Evolutionary conservation across 2,329 filamentous ascomycete species (phyloP).

Genomic region (Metarhizium album): DNA sequence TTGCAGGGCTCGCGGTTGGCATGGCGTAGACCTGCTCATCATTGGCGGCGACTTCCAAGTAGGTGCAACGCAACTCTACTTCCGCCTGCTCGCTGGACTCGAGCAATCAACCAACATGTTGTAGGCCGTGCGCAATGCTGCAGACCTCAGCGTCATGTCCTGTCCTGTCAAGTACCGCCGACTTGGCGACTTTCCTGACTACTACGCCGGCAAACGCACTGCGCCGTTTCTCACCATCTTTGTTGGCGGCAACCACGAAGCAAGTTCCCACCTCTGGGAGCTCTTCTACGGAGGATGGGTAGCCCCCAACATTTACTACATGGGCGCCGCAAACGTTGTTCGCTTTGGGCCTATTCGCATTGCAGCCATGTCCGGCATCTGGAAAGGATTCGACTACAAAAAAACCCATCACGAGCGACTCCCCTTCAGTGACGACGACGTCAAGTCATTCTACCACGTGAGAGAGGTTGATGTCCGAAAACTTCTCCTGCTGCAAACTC

Average conservation of each 20-base stretch:
- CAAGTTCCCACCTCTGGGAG: constrained; percentile 80
- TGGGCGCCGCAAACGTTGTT: constrained; percentile 85
- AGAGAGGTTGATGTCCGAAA: constrained; percentile 87
- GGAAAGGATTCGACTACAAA: constrained; percentile 81
- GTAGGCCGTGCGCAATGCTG: constrained; percentile 75
- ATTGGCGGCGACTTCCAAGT: constrained; percentile 95
- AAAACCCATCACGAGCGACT: constrained; percentile 77
- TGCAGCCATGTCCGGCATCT: constrained; percentile 85
- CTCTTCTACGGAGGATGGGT: constrained; percentile 96
- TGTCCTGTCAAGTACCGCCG: constrained; percentile 79
- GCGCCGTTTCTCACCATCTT: constrained; percentile 90
- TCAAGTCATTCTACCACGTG: constrained; percentile 80
- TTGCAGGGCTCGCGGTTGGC: constrained; percentile 63
- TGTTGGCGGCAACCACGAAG: constrained; percentile 91
- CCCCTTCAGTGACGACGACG: constrained; percentile 67
- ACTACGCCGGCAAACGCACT: constrained; percentile 67
- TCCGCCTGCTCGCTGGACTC: background rate
- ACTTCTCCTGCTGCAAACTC: constrained; percentile 70
- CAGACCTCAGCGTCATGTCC: constrained; percentile 80
- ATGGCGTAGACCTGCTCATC: constrained; percentile 76
- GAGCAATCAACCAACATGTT: background rate
- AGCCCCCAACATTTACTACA: constrained; percentile 92
- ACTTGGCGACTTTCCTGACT: constrained; percentile 87
- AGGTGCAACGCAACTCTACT: constrained; percentile 9
- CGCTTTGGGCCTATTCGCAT: constrained; percentile 78